Evolutionary conservation across 306 rosid species (phyloP).

Genomic region (Medicago ruthenica): DNA sequence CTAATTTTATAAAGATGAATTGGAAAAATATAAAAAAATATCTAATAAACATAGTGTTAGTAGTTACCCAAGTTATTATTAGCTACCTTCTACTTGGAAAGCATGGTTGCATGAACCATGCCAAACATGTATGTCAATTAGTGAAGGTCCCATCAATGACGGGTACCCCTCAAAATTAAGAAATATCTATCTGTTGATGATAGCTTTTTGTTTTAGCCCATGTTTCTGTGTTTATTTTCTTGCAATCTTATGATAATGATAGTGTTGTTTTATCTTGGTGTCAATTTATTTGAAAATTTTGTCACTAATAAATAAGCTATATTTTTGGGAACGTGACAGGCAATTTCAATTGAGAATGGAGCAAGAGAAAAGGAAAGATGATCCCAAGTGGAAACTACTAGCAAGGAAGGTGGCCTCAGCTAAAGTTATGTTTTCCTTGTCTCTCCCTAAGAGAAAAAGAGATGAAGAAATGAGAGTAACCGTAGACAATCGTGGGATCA

Average conservation of each 20-base stretch:
- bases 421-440: conserved; percentile 68
- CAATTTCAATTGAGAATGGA: conserved; percentile 67
- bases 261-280: conserved; percentile 5
- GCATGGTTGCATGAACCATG: conserved; percentile 2
- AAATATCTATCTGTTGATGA: conserved; percentile 12
- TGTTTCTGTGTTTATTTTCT: not conserved
- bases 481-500: conserved; percentile 43
- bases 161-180: not conserved
- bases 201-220: not conserved
- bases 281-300: not conserved
- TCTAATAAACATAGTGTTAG: too few species aligned
- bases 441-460: conserved; percentile 68
- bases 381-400: conserved; percentile 72
- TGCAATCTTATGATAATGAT: conserved; percentile 12
- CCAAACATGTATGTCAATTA: not conserved
- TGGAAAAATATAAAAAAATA: too few species aligned
- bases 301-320: not conserved
- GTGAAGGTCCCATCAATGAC: not conserved
- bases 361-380: conserved; percentile 63
- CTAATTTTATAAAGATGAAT: too few species aligned
- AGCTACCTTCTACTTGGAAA: conserved; percentile 14
- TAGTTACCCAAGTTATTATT: not conserved
- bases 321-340: conserved; percentile 55
- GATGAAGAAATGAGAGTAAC: conserved; percentile 48
- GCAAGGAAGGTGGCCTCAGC: conserved; percentile 89